phyloP scores from a whole-genome alignment of 2,329 filamentous ascomycete species.

The Boeremia exigua region DNA sequence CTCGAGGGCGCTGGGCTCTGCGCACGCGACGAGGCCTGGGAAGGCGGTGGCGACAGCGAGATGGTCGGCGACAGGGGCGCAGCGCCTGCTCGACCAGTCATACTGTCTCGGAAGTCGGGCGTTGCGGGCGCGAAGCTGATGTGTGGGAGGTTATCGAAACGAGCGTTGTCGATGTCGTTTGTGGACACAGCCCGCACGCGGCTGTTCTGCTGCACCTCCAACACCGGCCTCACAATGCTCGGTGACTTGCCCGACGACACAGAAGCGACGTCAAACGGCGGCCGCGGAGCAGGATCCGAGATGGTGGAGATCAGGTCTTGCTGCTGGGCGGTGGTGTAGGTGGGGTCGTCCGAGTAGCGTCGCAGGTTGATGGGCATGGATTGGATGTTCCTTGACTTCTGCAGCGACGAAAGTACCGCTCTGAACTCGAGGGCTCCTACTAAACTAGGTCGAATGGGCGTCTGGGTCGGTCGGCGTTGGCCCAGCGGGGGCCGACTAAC shows the following conservation, averaged over 20 bases:
- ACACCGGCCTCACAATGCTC: slow-evolving; percentile 30
- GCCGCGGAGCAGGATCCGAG: slow-evolving; percentile 55
- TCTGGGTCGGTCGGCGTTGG: slow-evolving; percentile 75
- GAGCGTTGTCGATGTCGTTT: slow-evolving; percentile 60
- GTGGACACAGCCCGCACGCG: slow-evolving; percentile 64
- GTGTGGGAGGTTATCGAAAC: slow-evolving; percentile 43
- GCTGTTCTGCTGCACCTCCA: slow-evolving; percentile 39
- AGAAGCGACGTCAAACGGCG: slow-evolving; percentile 42
- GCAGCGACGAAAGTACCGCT: slow-evolving; percentile 84
- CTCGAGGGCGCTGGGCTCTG: slow-evolving; percentile 36
- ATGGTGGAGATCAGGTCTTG: slow-evolving; percentile 55
- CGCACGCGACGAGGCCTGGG: slow-evolving; percentile 34
- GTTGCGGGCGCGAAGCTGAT: slow-evolving; percentile 47
- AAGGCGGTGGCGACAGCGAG: slow-evolving; percentile 52
- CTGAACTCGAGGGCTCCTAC: slow-evolving; percentile 94
- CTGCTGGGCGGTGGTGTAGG: slow-evolving; percentile 53
- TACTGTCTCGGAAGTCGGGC: slow-evolving; percentile 31
- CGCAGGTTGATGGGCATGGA: slow-evolving; percentile 72
- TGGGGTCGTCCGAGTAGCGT: slow-evolving; percentile 71
- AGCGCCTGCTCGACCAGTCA: slow-evolving; percentile 13
- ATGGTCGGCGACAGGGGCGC: slow-evolving; percentile 47
- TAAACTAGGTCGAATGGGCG: slow-evolving; percentile 88
- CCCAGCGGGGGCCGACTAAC: slow-evolving; percentile 71
- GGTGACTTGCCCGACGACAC: slow-evolving; percentile 27
- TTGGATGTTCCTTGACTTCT: slow-evolving; percentile 78